Evolutionary conservation across 1,284 basidiomycete genomes (phyloP).

Genomic region (Austroboletus novae-zelandiae): DNA sequence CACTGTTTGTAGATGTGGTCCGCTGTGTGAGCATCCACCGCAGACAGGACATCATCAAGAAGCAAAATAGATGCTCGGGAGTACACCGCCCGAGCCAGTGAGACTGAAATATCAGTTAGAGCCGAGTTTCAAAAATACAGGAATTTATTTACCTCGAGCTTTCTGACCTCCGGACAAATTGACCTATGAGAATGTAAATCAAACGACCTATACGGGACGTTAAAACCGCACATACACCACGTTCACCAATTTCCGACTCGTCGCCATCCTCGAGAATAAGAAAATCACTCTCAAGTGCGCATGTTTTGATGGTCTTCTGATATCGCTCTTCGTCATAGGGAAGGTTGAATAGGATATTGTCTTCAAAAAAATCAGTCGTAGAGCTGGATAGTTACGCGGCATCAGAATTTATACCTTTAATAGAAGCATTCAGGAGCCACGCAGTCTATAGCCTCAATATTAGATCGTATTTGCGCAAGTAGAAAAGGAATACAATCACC

Average conservation of each 20-base stretch:
- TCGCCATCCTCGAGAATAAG: conserved; percentile 94
- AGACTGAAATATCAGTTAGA: conserved; percentile 50
- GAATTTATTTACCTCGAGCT: conserved; percentile 62
- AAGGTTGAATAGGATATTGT: conserved; percentile 90
- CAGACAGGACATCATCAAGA: conserved; percentile 85
- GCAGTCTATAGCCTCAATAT: conserved; percentile 41
- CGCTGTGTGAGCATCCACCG: conserved; percentile 86
- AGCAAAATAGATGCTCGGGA: conserved; percentile 84
- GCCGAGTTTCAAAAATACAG: not conserved
- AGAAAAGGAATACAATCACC: conserved; percentile 32
- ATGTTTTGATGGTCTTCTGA: conserved; percentile 41
- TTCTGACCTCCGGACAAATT: conserved; percentile 96
- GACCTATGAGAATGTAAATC: conserved; percentile 44
- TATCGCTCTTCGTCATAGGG: conserved; percentile 81
- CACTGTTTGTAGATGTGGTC: conserved; percentile 82
- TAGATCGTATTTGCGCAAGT: not conserved
- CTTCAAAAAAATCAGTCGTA: conserved; percentile 36
- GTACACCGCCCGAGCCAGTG: conserved; percentile 91
- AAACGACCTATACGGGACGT: not conserved
- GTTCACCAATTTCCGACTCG: conserved; percentile 88
- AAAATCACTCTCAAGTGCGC: conserved; percentile 76
- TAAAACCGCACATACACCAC: conserved; percentile 50
- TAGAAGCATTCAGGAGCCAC: conserved; percentile 91
- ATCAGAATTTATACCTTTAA: conserved; percentile 56
- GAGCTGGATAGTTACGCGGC: not conserved